Base-by-base conservation (phyloP, 2,329 filamentous ascomycete species). In the Aureobasidium mangrovei region DNA sequence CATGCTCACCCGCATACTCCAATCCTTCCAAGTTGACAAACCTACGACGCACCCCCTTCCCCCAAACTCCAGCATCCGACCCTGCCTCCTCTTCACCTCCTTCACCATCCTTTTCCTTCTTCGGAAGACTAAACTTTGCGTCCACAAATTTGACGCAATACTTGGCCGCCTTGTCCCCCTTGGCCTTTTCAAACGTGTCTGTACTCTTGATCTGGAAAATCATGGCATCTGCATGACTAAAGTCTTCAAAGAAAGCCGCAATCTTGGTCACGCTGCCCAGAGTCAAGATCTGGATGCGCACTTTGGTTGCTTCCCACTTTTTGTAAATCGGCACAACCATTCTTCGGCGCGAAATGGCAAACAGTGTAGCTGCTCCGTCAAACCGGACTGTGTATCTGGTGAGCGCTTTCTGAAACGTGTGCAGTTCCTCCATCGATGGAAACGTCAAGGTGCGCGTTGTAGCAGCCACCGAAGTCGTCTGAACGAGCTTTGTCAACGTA, bases 251-350 rank as follows among this genome's bases (percentile, higher is more conserved):
- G 71, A 95, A 96, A 3, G 84, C 89, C 26, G 94, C 72, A 31
- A 96, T 73, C 67, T 95, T 88, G 26, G 86, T 70, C 10, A 86
- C 79, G 63, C 83, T 86, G 58, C 90, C 86, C 60, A 85, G 84
- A 28, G 77, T 35, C 7, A 95, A 82, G 36, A 95, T 77, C 66
- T 95, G 90, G 6, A 95, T 75, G 35, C 91, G 82, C 7, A 88
- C 88, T 36, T 78, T 79, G n/a, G 78, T 82, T 2, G 90, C 87
- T 65, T 94, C 89, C 88, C 88, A 94, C 69, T 93, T 93, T 72
- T 95, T 95, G 73, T 94, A 87, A 60, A 95, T 91, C 0, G 88
- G 88, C 12, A 95, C 88, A 9, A 95, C 88, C 85, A 91, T 93
- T 45, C 65, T 60, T 7, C 67, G 61, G 6, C 90, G 83, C 1